Base-by-base conservation (phyloP, 257 asterid species). In the Penstemon davidsonii region DNA sequence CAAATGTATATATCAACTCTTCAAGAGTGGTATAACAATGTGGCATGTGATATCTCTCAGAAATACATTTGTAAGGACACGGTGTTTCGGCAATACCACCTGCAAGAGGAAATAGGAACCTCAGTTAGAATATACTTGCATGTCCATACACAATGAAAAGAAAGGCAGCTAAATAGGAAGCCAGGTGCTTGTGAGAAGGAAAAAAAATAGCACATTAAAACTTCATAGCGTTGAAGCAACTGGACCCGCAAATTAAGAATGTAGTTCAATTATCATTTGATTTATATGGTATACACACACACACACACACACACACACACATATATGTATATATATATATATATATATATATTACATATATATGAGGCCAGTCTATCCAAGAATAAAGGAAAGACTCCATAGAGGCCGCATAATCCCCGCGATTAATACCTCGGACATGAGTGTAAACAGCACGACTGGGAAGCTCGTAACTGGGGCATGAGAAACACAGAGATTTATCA, bases 1-100 rank as follows among this genome's bases (percentile, higher is more conserved):
- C 99, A 86, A 94, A 94, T 56, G 96, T 91, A 81, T 94, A 87
- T 62, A 94, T 84, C 81, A 94, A 78, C 83, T 94, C 98, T 72
- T 91, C 99, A 64, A 94, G 96, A 65, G 99, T 93, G 39, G 99
- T 94, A 78, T 89, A 94, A 80, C 99, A 94, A 63, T 83, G 82
- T 59, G 99, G 99, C 96, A 87, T 89, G 79, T 91, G 99, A 76
- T 91, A 91, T 83, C 96, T 86, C 69, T 87, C 96, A 1, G 96
- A 86, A 67, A 91, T 71, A 75, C 99, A 94, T 82, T 84, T 76
- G 77, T 89, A 94, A 58, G 99, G 99, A 81, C 99, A 94, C 57
- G 99, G 98, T 36, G 86, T 76, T 78, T 89, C 95, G 15, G 95
- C 82, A 75, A 87, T 83, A 62, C 99, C 99, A 76, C 99, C 99